phyloP scores from a whole-genome alignment of 1,284 basidiomycete species.

The Phlebopus sp. region DNA sequence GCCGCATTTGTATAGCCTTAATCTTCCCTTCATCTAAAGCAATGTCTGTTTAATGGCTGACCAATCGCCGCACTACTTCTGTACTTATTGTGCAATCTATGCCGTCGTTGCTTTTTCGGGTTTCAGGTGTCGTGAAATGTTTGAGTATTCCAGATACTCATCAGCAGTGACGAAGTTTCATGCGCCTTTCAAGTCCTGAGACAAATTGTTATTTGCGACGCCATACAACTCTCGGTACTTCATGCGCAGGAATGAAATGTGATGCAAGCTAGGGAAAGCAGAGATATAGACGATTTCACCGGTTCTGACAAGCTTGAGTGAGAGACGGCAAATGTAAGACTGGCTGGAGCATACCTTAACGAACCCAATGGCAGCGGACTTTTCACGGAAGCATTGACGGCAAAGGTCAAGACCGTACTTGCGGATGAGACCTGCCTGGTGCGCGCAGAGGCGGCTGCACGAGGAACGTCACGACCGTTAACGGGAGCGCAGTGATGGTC shows the following conservation, averaged over 20 bases:
- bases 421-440: conserved; percentile 95
- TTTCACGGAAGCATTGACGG: conserved; percentile 98
- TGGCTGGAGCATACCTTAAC: conserved; percentile 65
- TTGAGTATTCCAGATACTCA: neutral
- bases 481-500: neutral
- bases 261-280: too few relatives aligned
- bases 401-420: conserved; percentile 95
- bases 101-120: conserved; percentile 28
- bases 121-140: neutral
- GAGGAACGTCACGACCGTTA: neutral
- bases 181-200: too few relatives aligned
- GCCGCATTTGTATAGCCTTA: conserved; percentile 56
- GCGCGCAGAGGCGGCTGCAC: conserved; percentile 86
- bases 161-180: too few relatives aligned
- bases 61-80: conserved; percentile 36
- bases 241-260: too few relatives aligned
- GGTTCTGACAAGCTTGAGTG: too few relatives aligned
- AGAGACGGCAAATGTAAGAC: too few relatives aligned
- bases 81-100: conserved; percentile 40
- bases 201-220: too few relatives aligned
- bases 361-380: conserved; percentile 91
- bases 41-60: conserved; percentile 39
- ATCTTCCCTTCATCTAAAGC: conserved; percentile 38
- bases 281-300: too few relatives aligned
- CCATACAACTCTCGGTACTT: too few relatives aligned